These are phyloP conservation scores for Catharanthus roseus DNA, from an alignment of 257 asterid species.

Conservation along the genomic window DNA sequence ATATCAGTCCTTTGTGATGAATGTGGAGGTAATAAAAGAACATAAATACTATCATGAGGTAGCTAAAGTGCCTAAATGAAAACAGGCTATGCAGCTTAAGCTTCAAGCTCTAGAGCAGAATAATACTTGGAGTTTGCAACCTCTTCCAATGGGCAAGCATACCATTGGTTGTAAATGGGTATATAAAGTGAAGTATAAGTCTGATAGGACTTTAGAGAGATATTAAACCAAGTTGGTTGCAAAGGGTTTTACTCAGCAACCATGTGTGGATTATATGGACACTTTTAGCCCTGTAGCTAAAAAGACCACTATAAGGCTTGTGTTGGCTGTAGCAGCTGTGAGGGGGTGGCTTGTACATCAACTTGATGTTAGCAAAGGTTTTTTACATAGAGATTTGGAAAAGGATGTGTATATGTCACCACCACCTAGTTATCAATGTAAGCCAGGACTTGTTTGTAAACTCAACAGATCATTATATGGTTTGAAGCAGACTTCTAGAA, in stretches of 20 bases:
- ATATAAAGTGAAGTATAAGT: neutral
- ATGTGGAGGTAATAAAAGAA: neutral
- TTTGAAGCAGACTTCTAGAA: neutral
- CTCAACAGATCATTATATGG: neutral
- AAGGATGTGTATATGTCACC: neutral
- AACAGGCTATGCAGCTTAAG: neutral
- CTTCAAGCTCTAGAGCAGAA: neutral
- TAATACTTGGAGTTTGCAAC: neutral
- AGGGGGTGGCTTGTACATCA: neutral
- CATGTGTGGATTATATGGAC: neutral
- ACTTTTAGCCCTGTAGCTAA: neutral
- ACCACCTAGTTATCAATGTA: neutral
- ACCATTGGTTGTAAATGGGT: neutral
- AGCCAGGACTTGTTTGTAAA: neutral
- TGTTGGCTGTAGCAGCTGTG: neutral
- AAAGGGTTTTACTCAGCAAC: neutral
- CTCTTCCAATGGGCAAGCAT: neutral
- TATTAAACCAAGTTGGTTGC: neutral
- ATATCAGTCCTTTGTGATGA: neutral
- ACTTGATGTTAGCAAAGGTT: neutral
- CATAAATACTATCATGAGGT: neutral
- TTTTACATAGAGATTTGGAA: neutral
- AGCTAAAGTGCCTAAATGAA: neutral
- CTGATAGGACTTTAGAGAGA: neutral
- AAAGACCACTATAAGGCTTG: neutral